Percentiles rank a stretch among this genome's conserved stretches.
Evolutionary conservation across 2,329 filamentous ascomycete species (phyloP).

Genomic region (Aspergillus aculeatus): DNA sequence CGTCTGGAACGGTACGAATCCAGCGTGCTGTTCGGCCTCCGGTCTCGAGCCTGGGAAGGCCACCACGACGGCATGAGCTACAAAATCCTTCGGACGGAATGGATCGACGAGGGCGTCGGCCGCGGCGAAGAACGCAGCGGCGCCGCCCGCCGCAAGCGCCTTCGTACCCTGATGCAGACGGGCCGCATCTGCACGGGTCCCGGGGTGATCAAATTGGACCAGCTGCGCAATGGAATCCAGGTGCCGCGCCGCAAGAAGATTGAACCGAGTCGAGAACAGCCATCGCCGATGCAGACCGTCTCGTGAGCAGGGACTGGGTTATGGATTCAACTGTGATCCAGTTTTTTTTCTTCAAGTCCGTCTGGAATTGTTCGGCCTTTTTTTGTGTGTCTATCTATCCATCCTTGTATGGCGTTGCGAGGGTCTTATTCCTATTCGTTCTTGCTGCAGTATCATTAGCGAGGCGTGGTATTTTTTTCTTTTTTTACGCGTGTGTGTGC

Average conservation of each 20-base stretch:
- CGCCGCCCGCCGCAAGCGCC: conserved; percentile 50
- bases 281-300: conserved; percentile 31
- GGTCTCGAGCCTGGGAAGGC: conserved; percentile 74
- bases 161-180: conserved; percentile 45
- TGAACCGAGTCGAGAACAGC: conserved; percentile 23
- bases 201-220: conserved; percentile 34
- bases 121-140: conserved; percentile 48
- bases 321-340: background rate
- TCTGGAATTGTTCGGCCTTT: background rate
- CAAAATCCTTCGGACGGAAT: conserved; percentile 76
- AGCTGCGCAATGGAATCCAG: conserved; percentile 34
- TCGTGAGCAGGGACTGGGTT: conserved; percentile 21
- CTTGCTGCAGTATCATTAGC: background rate
- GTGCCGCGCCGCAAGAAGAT: conserved; percentile 29
- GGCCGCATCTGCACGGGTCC: conserved; percentile 45
- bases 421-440: background rate
- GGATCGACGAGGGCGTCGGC: conserved; percentile 70
- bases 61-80: conserved; percentile 87
- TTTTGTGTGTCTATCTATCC: background rate
- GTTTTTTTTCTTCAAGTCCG: background rate
- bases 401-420: background rate
- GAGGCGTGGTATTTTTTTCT: background rate
- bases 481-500: no score
- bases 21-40: conserved; percentile 75
- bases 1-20: conserved; percentile 72